Base-by-base conservation (phyloP, 179 eudicot genomes). In the Beta corolliflora region DNA sequence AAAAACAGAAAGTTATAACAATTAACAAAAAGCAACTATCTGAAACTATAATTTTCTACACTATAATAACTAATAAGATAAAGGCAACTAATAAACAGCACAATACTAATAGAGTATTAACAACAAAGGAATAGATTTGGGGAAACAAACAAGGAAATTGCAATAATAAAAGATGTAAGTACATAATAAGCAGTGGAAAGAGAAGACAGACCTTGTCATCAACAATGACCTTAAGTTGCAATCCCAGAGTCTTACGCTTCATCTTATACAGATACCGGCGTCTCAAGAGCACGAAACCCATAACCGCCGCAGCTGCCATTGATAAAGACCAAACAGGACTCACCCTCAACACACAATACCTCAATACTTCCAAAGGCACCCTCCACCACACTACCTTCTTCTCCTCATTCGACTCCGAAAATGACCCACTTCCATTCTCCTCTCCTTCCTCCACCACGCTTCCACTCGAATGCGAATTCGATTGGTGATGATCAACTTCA, bases 291-390 rank as follows among this genome's bases (percentile, higher is more conserved):
- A 94, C 86, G 9, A 92, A 81, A 3, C 98, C 98, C 92, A 94
- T 83, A 4, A 93, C 73, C 7, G 98, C 98, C 12, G 98, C 98
- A 2, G 97, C 97, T 0, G 97, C 98, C 60, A 91, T 89, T 18
- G 99, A 93, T 41, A 94, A 81, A 16, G 94, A 89, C 99, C 99
- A 97, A 31, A 90, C 83, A 6, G 98, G 99, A 36, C 87, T 93
- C 50, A 88, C 96, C 89, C 90, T 91, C 48, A 87, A 80, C 63
- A 90, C 91, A 87, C 94, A 94, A 65, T 85, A 91, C 73, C 79
- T 94, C 81, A 96, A 71, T 41, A 96, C 82, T 86, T 93, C 95
- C 69, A 94, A 56, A 3, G 99, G 99, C 78, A 91, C 84, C 88
- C 87, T 96, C 99, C 98, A 94, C 99, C 98, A 96, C 73, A 87